A percentile compares a stretch with the other conserved stretches of the same genome.
Evolutionary conservation across 2,329 filamentous ascomycete genomes (phyloP).

Genomic region (Epichloe gansuensis): DNA sequence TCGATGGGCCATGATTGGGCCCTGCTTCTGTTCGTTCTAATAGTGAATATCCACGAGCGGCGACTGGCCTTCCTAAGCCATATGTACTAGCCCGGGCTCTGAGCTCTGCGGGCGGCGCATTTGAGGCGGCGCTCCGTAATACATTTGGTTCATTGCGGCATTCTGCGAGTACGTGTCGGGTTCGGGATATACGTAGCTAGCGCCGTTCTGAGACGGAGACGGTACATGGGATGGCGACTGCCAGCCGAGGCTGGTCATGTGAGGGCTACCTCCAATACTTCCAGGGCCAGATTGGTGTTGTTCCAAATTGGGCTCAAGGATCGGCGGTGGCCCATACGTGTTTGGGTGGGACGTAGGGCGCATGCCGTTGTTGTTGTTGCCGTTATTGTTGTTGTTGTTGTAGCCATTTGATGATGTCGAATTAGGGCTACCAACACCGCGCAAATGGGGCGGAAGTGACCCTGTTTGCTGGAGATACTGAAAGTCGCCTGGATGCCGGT

Average conservation of each 20-base stretch:
- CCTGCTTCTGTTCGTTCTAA: slow-evolving; percentile 1
- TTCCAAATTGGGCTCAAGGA: slow-evolving; percentile 75
- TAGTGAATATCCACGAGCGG: neutral
- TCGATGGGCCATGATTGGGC: slow-evolving; percentile 8
- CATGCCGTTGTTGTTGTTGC: slow-evolving; percentile 30
- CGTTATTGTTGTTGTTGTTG: slow-evolving; percentile 21
- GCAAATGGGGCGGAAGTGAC: slow-evolving; percentile 71
- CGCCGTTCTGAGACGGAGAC: slow-evolving; percentile 56
- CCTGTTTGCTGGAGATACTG: slow-evolving; percentile 62
- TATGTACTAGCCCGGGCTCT: slow-evolving; percentile 43
- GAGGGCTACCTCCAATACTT: slow-evolving; percentile 74
- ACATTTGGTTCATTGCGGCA: slow-evolving; percentile 53
- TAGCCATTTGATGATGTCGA: slow-evolving; percentile 51
- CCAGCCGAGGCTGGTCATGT: slow-evolving; percentile 74
- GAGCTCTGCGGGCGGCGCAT: slow-evolving; percentile 65
- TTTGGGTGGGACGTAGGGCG: slow-evolving; percentile 77
- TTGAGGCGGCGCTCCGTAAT: slow-evolving; percentile 52
- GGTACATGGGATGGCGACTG: slow-evolving; percentile 68
- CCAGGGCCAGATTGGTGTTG: slow-evolving; percentile 54
- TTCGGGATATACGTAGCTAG: slow-evolving; percentile 69
- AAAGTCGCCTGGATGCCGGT: slow-evolving; percentile 52
- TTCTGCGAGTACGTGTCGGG: slow-evolving; percentile 59
- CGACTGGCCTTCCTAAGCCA: slow-evolving; percentile 21
- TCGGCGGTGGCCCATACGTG: slow-evolving; percentile 70
- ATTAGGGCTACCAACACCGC: slow-evolving; percentile 59